Evolutionary conservation across 2,329 filamentous ascomycete genomes (phyloP), one percentile per base, ranked within the genome.

Genomic region (Pyricularia pennisetigena): DNA sequence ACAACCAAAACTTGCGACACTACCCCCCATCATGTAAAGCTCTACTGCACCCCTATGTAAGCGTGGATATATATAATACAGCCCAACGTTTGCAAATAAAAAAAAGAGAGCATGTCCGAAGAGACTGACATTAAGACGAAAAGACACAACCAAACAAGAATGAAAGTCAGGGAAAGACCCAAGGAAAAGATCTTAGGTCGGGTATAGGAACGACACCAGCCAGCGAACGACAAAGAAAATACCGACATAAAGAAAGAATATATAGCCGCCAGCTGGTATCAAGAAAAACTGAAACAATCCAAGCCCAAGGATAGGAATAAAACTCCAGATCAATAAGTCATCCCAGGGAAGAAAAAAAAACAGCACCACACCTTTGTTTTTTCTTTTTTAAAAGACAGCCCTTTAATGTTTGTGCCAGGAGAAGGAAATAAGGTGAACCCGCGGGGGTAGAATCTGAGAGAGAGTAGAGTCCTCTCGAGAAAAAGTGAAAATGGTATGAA

Each of bases 381-480:
- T 23, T 61, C 20, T n/a, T 24, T 61, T 61, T 61, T 7, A 24
- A 26, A 61, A 61, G n/a, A 61, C n/a, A 26, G 23, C 57, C 23
- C 57, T 14, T 61, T 24, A 61, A 61, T n/a, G 24, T 23, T 61
- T 61, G 57, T 61, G 57, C 57, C 8, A 23, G 26, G 54, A 24
- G n/a, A 61, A 61, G 23, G 24, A 32, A 65, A 57, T 71, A 75
- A 72, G 68, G 71, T 72, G 72, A 73, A 71, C 62, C 26, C 16
- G 16, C 72, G 70, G 69, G 74, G 73, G 71, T 71, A 72, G 69
- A 72, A 71, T 71, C 70, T 72, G 71, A 71, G 71, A 72, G 70
- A 71, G 70, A 74, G 16, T 1, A 26, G 10, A 14, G 26, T 8
- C 28, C 35, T 26, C 12, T 32, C 70, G 68, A 70, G 68, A 70